Evolutionary conservation across 768 basidiomycete genomes (phyloP), one percentile per base, ranked within the genome.

Genomic region (Russula foetens): DNA sequence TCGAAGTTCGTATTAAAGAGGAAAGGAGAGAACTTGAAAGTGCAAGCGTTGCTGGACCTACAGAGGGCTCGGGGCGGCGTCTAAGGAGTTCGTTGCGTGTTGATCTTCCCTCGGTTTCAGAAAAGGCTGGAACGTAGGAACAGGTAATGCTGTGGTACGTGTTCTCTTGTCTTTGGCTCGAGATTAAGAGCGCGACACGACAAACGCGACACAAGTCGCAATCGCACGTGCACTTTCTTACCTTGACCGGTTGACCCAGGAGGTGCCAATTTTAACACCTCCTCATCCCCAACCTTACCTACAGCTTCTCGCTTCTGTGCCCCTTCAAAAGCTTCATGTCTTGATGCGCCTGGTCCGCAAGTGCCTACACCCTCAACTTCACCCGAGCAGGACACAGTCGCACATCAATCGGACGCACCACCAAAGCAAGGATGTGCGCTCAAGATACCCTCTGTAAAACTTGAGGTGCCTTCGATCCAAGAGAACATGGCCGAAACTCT

Each of bases 401-500:
- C 31, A 8, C 48, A 51, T n/a, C 63, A 41, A 38, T 19, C 7
- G 26, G 45, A 55, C 35, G 31, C 17, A 2, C 19, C 35, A 29
- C 4, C 7, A 35, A 23, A 28, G 39, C 23, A 19, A 31, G 43
- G 43, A 46, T 47, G 56, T 8, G 43, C n/a, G 5, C 54, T 69
- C 5, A 69, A 64, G 0, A 70, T 81, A n/a, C 79, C 80, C 0
- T 71, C 64, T 0, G 71, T 82, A 38, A 50, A 63, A 28, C 74
- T 90, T 35, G 80, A 86, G 47, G 67, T 75, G 4, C 79, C 83
- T 11, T 60, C 66, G 1, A 77, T 91, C 21, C 78, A 79, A 23
- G 81, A 83, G 57, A 73, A 72, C 6, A 76, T 86, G 69, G 89
- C 89, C 11, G 82, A 84, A 1, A 77, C 78, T 21, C 78, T 92